Evolutionary conservation across 768 basidiomycete species (phyloP), one percentile per base, ranked within the genome.

Genomic region (Cystobasidiopsis lactophilus): DNA sequence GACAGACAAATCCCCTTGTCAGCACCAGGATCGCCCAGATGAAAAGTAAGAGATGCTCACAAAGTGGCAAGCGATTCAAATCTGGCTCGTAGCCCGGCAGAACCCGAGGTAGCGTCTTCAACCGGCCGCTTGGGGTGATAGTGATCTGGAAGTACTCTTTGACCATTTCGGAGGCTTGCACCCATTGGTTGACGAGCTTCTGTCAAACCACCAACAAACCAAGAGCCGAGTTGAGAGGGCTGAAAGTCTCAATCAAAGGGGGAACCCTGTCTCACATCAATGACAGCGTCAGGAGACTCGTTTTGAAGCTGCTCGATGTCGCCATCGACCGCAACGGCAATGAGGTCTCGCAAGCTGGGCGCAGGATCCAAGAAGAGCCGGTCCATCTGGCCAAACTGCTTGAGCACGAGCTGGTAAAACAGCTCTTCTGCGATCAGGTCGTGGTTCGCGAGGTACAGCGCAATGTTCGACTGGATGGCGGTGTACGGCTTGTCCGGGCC

Each of bases 381-480:
- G 55, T 75, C 73, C 57, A 82, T 75, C 56, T 82, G 75, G 1
- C 88, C 85, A 61, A 98, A 98, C 65, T 96, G 91, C 18, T 84
- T 73, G 26, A 96, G 67, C 1, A 77, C 85, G 5, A 98, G 74
- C 63, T 98, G 93, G 66, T 93, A 95, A 65, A 96, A 91, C 31
- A 93, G 71, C 59, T 93, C 86, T 62, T 93, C 86, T 85, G 80
- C 79, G 35, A 96, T 68, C 3, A 78, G 70, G 26, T 76, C 78
- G 61, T 95, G 82, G 57, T 93, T 85, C 53, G 93, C 73, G 13
- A 95, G 73, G 65, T 85, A 98, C 1, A 98, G 69, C 57, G 85
- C 82, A 0, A 84, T 93, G 26, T 77, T 74, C 63, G 84, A 75
- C 65, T 96, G 93, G 2, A 98, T 70, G 30, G 95, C 67, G 2